Evolutionary conservation across 805 yeast genomes (phyloP).

Genomic region (Saccharomycopsis oosterbeekiorum): DNA sequence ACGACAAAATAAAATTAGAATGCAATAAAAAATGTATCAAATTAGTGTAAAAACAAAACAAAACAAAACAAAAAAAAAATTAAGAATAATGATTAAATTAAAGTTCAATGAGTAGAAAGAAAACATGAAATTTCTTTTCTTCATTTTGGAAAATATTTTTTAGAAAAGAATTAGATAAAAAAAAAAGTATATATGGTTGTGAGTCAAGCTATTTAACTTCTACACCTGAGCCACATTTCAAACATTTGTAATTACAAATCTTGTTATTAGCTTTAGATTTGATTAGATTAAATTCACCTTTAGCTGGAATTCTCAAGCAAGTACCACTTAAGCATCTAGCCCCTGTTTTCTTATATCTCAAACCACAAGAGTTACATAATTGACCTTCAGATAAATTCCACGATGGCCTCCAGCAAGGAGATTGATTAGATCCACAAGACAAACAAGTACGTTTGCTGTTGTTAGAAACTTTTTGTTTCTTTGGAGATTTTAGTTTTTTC

Average conservation of each 20-base stretch:
- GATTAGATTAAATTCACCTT: slow-evolving; percentile 91
- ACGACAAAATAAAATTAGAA: neutral
- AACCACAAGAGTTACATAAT: slow-evolving; percentile 91
- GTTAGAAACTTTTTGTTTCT: slow-evolving; percentile 25
- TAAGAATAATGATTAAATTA: too few relatives aligned
- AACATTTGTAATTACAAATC: slow-evolving; percentile 39
- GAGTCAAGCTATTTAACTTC: slow-evolving; percentile 28
- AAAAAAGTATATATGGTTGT: neutral
- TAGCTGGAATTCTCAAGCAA: slow-evolving; percentile 89
- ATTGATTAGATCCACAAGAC: slow-evolving; percentile 81
- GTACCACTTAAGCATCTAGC: slow-evolving; percentile 71
- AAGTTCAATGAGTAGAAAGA: too few relatives aligned
- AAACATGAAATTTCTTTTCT: too few relatives aligned
- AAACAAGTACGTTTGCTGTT: slow-evolving; percentile 52
- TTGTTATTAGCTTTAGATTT: slow-evolving; percentile 49
- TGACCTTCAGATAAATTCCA: slow-evolving; percentile 93
- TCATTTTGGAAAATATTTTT: too few relatives aligned
- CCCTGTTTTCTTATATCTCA: slow-evolving; percentile 87
- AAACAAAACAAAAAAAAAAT: neutral
- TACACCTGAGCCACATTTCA: slow-evolving; percentile 50
- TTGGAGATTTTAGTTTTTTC: slow-evolving; percentile 23
- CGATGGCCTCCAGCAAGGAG: slow-evolving; percentile 98
- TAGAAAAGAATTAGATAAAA: neutral
- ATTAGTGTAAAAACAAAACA: neutral
- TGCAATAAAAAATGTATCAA: neutral